These are phyloP conservation scores for Raffaelea albimanens DNA, from an alignment of 2,329 filamentous ascomycete genomes.

Conservation along the genomic window DNA sequence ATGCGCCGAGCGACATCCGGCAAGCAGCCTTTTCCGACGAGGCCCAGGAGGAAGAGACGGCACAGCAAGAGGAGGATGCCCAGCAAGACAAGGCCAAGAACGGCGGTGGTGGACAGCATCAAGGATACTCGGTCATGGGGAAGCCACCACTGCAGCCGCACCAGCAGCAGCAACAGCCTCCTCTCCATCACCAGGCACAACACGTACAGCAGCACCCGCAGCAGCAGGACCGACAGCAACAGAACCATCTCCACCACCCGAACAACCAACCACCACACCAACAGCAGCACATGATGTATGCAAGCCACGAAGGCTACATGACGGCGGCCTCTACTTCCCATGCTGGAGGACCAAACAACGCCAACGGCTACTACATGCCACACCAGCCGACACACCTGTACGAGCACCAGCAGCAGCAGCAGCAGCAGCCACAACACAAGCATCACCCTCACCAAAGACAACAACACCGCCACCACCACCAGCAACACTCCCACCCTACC, in stretches of 20 bases:
- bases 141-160: too few relatives aligned
- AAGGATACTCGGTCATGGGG: too few relatives aligned
- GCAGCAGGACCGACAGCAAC: conserved; percentile 2
- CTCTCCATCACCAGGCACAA: too few relatives aligned
- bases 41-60: conserved; percentile 8
- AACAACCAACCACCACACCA: too few relatives aligned
- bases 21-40: conserved; percentile 24
- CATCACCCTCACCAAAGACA: neutral
- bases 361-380: too few relatives aligned
- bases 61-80: neutral
- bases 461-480: too few relatives aligned
- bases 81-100: neutral
- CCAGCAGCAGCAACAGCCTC: too few relatives aligned
- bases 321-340: too few relatives aligned
- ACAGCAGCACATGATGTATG: too few relatives aligned
- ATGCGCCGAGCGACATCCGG: conserved; percentile 20
- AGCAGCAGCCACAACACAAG: conserved; percentile 2
- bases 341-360: too few relatives aligned
- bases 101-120: neutral
- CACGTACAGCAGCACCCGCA: neutral
- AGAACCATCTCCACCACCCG: neutral
- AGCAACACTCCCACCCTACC: too few relatives aligned
- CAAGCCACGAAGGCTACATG: too few relatives aligned
- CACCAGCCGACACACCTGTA: neutral
- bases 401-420: neutral